A percentile compares a stretch with the other conserved stretches of the same genome.
phyloP scores from a whole-genome alignment of 768 basidiomycete species.

The Phanerochaete sordida region DNA sequence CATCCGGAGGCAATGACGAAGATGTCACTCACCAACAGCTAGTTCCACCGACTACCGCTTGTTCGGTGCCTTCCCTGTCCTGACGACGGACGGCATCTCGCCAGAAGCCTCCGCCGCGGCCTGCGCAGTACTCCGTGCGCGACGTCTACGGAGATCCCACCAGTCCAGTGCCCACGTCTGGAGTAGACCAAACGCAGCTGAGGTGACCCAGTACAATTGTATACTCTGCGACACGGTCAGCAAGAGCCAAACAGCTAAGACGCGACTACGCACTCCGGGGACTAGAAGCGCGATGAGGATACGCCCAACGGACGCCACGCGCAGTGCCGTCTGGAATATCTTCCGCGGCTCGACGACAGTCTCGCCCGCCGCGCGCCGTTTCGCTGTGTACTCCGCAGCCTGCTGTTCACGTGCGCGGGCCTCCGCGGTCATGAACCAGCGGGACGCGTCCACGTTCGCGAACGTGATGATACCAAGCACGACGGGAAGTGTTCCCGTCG shows the following conservation, averaged over 20 bases:
- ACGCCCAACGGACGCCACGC: constrained; percentile 57
- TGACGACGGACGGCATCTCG: background rate
- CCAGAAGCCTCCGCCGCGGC: background rate
- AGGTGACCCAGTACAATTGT: constrained; percentile 74
- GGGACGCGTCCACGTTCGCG: constrained; percentile 75
- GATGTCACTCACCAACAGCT: background rate
- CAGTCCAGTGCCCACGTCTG: constrained; percentile 76
- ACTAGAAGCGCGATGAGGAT: constrained; percentile 66
- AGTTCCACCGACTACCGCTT: background rate
- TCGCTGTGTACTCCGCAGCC: constrained; percentile 45
- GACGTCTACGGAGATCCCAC: constrained; percentile 43
- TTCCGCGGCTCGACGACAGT: constrained; percentile 44
- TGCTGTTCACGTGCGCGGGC: constrained; percentile 48
- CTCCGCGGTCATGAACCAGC: constrained; percentile 65
- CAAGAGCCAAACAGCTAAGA: background rate
- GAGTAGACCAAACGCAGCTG: constrained; percentile 67
- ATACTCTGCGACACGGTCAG: constrained; percentile 46
- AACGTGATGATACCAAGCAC: constrained; percentile 69
- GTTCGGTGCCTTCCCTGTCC: background rate
- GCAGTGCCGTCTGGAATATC: constrained; percentile 51
- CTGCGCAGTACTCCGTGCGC: background rate
- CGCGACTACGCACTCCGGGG: constrained; percentile 55
- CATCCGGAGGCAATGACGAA: constrained; percentile 38
- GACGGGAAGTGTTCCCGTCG: constrained; percentile 67
- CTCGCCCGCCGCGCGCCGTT: constrained; percentile 39